Conservation (phyloP, 2,329 filamentous ascomycete genomes). For the Ascochyta viciae-villosae region DNA sequence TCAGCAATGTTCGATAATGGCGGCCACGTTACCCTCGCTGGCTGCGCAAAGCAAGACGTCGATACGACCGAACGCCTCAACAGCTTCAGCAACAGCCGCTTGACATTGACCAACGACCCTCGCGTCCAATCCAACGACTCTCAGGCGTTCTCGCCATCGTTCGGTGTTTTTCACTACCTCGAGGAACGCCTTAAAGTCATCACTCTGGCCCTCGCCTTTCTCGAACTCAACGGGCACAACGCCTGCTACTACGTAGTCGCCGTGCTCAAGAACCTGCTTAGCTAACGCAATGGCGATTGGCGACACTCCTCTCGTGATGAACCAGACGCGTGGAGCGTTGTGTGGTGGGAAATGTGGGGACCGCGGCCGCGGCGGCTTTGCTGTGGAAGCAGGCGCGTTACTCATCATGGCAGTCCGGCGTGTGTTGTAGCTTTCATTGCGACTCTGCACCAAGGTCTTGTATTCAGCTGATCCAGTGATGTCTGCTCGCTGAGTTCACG, state of each 20-base stretch:
- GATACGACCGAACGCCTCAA: conserved; percentile 82
- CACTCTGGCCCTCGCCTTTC: conserved; percentile 69
- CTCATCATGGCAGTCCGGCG: conserved; percentile 6
- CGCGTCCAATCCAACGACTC: conserved; percentile 65
- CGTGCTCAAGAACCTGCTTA: conserved; percentile 82
- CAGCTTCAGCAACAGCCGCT: conserved; percentile 84
- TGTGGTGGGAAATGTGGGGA: conserved; percentile 65
- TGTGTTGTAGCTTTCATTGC: background rate
- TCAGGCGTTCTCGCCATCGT: conserved; percentile 81
- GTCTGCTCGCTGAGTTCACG: background rate
- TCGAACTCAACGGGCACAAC: conserved; percentile 81
- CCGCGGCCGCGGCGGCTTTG: conserved; percentile 42
- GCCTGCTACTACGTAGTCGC: conserved; percentile 88
- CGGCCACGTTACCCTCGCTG: conserved; percentile 71
- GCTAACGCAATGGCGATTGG: conserved; percentile 85
- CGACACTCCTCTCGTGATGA: conserved; percentile 85
- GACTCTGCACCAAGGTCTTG: background rate
- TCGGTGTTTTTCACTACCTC: conserved; percentile 72
- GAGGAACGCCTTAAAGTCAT: conserved; percentile 81
- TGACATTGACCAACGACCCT: conserved; percentile 75
- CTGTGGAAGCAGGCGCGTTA: conserved; percentile 2
- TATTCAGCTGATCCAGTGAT: background rate
- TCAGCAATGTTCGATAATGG: background rate
- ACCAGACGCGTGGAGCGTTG: conserved; percentile 83
- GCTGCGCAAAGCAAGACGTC: conserved; percentile 92